Conservation (phyloP, 164 flowering plant species). For the Taxillus chinensis region DNA sequence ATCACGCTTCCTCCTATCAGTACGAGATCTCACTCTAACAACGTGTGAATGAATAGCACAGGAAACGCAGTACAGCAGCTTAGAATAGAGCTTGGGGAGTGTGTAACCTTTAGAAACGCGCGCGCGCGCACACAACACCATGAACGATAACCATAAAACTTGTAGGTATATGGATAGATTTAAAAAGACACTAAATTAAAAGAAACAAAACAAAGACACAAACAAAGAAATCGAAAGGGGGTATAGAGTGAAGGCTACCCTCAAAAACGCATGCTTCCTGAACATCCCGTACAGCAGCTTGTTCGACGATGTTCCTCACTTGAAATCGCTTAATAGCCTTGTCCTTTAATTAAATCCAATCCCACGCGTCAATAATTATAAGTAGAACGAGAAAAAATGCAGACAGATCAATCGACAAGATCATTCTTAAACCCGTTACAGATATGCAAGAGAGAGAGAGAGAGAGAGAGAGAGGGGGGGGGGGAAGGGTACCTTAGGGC, state of each 20-base stretch:
- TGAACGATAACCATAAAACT: too few species aligned
- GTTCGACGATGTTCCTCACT: constrained; percentile 98
- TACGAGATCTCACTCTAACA: constrained; percentile 87
- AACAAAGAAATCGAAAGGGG: not conserved
- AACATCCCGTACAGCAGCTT: constrained; percentile 94
- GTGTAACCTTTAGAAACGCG: constrained; percentile 57
- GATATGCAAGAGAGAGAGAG: too few species aligned
- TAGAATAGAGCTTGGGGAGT: constrained; percentile 88
- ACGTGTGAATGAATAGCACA: constrained; percentile 95
- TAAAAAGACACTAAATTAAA: too few species aligned
- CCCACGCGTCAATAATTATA: too few species aligned
- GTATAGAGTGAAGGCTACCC: constrained; percentile 37
- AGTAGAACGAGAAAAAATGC: too few species aligned
- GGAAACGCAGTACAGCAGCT: constrained; percentile 94
- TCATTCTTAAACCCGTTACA: too few species aligned
- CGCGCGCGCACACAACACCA: too few species aligned
- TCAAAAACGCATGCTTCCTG: constrained; percentile 92
- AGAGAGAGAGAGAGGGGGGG: too few species aligned
- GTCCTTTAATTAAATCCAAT: too few species aligned
- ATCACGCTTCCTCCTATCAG: constrained; percentile 71
- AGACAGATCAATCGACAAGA: too few species aligned
- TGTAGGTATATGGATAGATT: too few species aligned
- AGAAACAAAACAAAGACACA: too few species aligned
- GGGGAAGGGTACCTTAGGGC: constrained; percentile 98
- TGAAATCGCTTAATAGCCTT: constrained; percentile 95